These are phyloP conservation scores for Pholiota molesta DNA, from an alignment of 768 basidiomycete genomes.

Conservation along the genomic window DNA sequence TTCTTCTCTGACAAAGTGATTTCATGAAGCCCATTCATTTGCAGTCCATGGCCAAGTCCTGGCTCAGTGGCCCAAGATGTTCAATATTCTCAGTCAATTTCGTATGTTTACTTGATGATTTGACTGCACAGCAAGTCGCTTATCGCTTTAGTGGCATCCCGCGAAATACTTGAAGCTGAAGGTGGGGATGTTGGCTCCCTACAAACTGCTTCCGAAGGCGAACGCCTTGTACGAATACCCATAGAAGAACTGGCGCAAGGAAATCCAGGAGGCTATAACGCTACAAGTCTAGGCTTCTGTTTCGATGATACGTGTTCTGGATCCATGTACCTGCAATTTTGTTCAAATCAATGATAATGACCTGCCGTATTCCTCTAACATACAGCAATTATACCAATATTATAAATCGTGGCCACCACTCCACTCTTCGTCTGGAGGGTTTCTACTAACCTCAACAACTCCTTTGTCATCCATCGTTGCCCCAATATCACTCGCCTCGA, in stretches of 20 bases:
- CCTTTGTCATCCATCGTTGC: constrained; percentile 46
- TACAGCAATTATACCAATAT: not conserved
- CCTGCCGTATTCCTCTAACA: no score
- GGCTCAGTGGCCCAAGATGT: constrained; percentile 84
- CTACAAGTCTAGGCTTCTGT: not conserved
- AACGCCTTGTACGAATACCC: constrained; percentile 74
- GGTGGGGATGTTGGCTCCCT: constrained; percentile 17
- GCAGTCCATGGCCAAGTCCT: constrained; percentile 78
- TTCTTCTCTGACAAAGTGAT: not conserved
- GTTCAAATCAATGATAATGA: not conserved
- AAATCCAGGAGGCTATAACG: constrained; percentile 20
- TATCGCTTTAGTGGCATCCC: constrained; percentile 48
- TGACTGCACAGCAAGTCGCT: not conserved
- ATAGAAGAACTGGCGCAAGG: constrained; percentile 61
- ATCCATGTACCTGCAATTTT: not conserved
- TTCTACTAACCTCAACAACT: constrained; percentile 46
- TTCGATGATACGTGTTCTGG: not conserved
- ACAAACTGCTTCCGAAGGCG: constrained; percentile 38
- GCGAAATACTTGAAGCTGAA: constrained; percentile 35
- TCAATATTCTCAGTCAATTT: constrained; percentile 71
- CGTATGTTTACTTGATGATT: constrained; percentile 43
- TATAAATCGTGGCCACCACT: constrained; percentile 38
- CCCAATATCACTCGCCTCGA: constrained; percentile 47
- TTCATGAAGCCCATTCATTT: not conserved
- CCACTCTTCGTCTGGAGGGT: constrained; percentile 50